A percentile compares a stretch with the other conserved stretches of the same genome.
These are phyloP conservation scores for Fusarium chaquense DNA, from an alignment of 2,329 filamentous ascomycete genomes.

Conservation along the genomic window DNA sequence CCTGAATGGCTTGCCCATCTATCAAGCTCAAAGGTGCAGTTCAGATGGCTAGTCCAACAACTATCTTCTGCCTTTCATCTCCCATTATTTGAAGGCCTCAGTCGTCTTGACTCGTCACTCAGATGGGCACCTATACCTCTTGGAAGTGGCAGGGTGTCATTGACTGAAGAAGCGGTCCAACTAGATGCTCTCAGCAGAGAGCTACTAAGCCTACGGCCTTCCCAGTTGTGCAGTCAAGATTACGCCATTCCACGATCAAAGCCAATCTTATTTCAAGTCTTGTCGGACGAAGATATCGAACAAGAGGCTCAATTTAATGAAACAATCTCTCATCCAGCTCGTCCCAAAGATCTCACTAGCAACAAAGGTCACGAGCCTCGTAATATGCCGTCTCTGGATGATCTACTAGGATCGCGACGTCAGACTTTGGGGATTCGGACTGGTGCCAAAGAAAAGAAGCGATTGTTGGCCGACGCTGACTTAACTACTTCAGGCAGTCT, in stretches of 20 bases:
- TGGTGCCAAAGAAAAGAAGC: neutral
- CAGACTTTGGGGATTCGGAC: constrained; percentile 7
- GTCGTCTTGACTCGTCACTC: constrained; percentile 34
- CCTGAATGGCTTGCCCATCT: constrained; percentile 42
- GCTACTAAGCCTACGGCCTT: constrained; percentile 24
- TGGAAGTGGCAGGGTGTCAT: constrained; percentile 2
- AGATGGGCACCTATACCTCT: constrained; percentile 45
- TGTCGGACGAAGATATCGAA: constrained; percentile 44
- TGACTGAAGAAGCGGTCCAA: constrained; percentile 32
- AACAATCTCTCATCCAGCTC: neutral
- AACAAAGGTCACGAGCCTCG: neutral
- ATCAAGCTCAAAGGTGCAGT: constrained; percentile 43
- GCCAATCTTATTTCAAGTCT: constrained; percentile 26
- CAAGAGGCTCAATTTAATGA: neutral
- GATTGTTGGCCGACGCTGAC: constrained; percentile 36
- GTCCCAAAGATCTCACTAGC: neutral
- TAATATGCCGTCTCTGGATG: neutral
- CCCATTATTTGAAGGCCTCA: neutral
- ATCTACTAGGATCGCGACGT: constrained; percentile 6
- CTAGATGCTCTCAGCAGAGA: constrained; percentile 10
- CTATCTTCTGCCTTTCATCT: constrained; percentile 13
- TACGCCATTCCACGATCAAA: constrained; percentile 16
- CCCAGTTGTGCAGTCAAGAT: constrained; percentile 32
- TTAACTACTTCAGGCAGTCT: constrained; percentile 46
- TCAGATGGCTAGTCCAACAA: constrained; percentile 42